Base-by-base conservation (phyloP, 1,284 basidiomycete species). In the Puccinia brachypodii region DNA sequence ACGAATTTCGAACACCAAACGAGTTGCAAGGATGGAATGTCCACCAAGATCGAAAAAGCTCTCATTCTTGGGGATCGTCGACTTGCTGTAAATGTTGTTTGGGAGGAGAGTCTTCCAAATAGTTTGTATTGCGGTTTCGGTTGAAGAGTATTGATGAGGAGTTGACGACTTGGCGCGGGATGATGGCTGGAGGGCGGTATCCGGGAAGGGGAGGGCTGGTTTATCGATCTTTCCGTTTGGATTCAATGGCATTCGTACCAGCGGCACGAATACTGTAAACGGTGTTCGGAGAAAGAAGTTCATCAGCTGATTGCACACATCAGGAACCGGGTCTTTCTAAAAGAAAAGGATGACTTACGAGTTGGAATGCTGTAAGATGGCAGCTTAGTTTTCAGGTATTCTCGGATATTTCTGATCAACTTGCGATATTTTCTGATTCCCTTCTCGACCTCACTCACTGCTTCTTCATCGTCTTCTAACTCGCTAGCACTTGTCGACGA, bases 181-280 rank as follows among this genome's bases (percentile, higher is more conserved):
- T 38, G 88, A 84, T 28, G 89, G 89, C 3, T 90, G 90, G 81
- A 94, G 91, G 2, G 92, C 94, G 0, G 97, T 99, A 87, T 99
- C 97, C 1, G 97, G 97, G 92, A 99, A 99, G 19, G 97, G 97
- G 73, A 99, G 90, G 0, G 95, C 94, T 0, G 97, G 96, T 87
- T 99, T 99, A 89, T 99, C 97, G 86, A 99, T 93, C 88, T 99
- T 99, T 83, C 97, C 97, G 87, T 99, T 99, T 3, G 97, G 97
- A 86, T 98, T 99, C 76, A 99, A 90, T 16, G 97, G 97, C 93
- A 99, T 97, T 83, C 94, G 93, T 83, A 90, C 90, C 56, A 99
- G 90, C 0, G 97, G 97, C 64, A 99, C 95, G 85, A 98, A 95
- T 62, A 98, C 95, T 95, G 84, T n/a, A 56, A 22, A 40, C 28